Base-by-base conservation (phyloP, 345 rosid species). In the Brassica juncea region DNA sequence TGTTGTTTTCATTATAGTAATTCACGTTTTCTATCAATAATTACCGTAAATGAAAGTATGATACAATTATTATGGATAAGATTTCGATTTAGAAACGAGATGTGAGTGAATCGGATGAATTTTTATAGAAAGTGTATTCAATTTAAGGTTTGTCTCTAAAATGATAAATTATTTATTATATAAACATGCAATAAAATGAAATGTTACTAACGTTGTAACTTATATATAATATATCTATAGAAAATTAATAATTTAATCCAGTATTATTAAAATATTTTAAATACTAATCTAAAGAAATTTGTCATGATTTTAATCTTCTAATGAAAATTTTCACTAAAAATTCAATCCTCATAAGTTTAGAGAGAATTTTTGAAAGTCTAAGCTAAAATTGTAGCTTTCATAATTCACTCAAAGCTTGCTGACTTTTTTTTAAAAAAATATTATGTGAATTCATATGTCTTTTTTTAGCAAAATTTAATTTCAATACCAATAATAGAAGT, bases 31-130 rank as follows among this genome's bases (percentile, higher is more conserved):
- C 44, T 0, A 23, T 67, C 72, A 28, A 35, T 2, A 57, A 30
- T 42, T 30, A 58, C 58, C 34, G 32, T 57, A 59, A 11, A 19
- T 31, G 28, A 76, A 61, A 34, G 16, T 61, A 35, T 3, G 25
- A 54, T 8, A 74, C 58, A 64, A 6, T 28, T 15, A 6, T 49
- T n/a, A 28, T 71, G 71, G 28, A 6, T 28, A 58, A 4, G 64
- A 72, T 66, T 11, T 61, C 59, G 82, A 74, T 74, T 74, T 34
- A 47, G 32, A 42, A 42, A 28, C 25, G 3, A 54, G 34, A 71
- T 10, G 4, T 44, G 71, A 54, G 66, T 34, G 55, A 64, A 70
- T 31, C 42, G 12, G 23, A 55, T 7, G 23, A 70, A 71, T 76
- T 44, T 44, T 44, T 4, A 49, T 49, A 16, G 15, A 49, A 49